Conservation (phyloP, 2,329 filamentous ascomycete species). For the Ophiostoma pallidulum region DNA sequence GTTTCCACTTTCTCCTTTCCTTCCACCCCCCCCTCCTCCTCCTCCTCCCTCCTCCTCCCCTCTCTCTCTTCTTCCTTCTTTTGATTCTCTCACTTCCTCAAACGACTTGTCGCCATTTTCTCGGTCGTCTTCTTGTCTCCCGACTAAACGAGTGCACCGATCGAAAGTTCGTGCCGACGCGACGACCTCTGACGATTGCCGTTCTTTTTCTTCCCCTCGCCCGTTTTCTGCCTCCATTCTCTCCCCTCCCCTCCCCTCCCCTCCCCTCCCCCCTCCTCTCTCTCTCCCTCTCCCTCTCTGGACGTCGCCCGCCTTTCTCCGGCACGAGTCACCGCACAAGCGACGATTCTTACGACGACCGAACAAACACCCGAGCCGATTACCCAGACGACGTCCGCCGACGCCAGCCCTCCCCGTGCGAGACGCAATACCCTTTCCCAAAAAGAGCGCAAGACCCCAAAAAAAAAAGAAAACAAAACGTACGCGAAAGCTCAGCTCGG, state of each 20-base stretch:
- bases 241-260: neutral
- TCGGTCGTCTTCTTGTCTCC: neutral
- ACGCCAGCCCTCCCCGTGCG: too few species aligned
- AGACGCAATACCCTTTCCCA: too few species aligned
- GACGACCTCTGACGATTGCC: neutral
- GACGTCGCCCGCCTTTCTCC: too few species aligned
- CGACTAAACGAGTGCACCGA: neutral
- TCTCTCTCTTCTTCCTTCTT: neutral
- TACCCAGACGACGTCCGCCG: too few species aligned
- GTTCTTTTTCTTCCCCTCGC: slow-evolving; percentile 4
- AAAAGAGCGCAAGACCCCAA: too few species aligned
- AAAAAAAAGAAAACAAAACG: too few species aligned
- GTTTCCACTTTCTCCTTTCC: too few species aligned
- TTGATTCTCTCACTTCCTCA: neutral
- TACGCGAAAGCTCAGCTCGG: too few species aligned
- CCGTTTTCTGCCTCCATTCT: neutral
- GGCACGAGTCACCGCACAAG: too few species aligned
- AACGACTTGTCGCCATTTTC: neutral
- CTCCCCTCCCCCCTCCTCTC: slow-evolving; percentile 1
- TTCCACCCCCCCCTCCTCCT: neutral
- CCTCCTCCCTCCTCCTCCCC: neutral
- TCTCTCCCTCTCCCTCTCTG: too few species aligned
- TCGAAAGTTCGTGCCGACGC: neutral
- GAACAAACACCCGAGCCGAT: too few species aligned
- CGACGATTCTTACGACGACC: too few species aligned